A percentile compares a stretch with the other conserved stretches of the same genome.
Evolutionary conservation across 2,329 filamentous ascomycete species (phyloP).

Genomic region (Sporothrix euskadiensis): DNA sequence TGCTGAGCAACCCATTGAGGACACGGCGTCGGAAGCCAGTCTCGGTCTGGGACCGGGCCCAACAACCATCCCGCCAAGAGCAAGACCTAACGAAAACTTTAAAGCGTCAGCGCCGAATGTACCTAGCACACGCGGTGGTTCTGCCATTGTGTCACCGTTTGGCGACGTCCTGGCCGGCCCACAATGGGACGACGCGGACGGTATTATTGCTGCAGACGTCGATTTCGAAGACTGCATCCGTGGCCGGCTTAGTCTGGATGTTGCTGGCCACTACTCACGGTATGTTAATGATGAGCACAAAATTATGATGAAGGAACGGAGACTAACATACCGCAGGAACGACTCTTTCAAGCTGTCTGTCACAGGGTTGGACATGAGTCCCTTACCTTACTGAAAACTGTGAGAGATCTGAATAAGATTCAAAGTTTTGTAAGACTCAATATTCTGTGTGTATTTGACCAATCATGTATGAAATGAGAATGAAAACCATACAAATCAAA

Average conservation of each 20-base stretch:
- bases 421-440: too few species aligned
- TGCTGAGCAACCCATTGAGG: constrained; percentile 1
- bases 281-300: constrained; percentile 44
- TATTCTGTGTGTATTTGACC: background rate
- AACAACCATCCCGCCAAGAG: background rate
- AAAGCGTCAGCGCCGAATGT: constrained; percentile 25
- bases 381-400: constrained; percentile 51
- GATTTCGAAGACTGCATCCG: constrained; percentile 87
- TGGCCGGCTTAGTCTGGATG: constrained; percentile 79
- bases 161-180: constrained; percentile 80
- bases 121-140: constrained; percentile 64
- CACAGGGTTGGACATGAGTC: constrained; percentile 58
- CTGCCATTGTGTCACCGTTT: constrained; percentile 75
- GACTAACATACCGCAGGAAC: constrained; percentile 41
- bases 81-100: background rate
- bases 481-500: background rate
- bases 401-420: background rate
- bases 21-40: background rate
- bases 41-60: background rate
- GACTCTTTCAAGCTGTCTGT: constrained; percentile 64
- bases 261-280: constrained; percentile 81
- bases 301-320: constrained; percentile 18
- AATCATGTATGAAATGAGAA: background rate
- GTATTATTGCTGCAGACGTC: constrained; percentile 69
- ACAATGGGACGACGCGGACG: constrained; percentile 75